These are phyloP conservation scores for Rehmannia glutinosa DNA, from an alignment of 257 asterid species.

Conservation along the genomic window DNA sequence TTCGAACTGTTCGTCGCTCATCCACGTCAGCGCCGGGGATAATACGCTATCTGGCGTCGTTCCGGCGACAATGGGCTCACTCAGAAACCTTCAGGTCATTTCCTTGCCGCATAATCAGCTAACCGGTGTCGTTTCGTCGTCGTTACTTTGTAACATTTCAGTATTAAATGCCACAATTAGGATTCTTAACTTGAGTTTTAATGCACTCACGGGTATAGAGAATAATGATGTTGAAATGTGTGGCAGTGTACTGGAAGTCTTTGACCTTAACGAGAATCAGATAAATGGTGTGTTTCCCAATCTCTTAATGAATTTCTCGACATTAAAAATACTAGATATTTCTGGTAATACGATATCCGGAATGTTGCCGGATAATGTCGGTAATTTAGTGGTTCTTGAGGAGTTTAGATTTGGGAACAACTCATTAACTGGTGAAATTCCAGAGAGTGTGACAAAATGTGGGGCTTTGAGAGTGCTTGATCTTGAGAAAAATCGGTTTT, in stretches of 20 bases:
- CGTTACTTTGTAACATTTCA: constrained; percentile 52
- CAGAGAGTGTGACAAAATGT: constrained; percentile 39
- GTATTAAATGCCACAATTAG: constrained; percentile 46
- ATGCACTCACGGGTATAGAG: constrained; percentile 71
- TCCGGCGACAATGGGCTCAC: constrained; percentile 60
- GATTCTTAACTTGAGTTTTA: constrained; percentile 58
- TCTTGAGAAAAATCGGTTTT: constrained; percentile 44
- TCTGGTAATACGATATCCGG: constrained; percentile 66
- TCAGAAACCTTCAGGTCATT: constrained; percentile 41
- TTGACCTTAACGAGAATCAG: constrained; percentile 75
- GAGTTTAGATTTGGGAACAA: constrained; percentile 62
- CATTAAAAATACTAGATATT: constrained; percentile 49
- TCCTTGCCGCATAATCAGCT: constrained; percentile 60
- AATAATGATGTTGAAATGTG: constrained; percentile 29
- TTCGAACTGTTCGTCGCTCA: constrained; percentile 62
- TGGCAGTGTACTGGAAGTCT: constrained; percentile 44
- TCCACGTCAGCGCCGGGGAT: constrained; percentile 62
- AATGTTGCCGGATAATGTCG: constrained; percentile 40
- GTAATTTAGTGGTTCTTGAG: constrained; percentile 44
- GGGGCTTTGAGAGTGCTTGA: constrained; percentile 48
- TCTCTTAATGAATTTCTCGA: constrained; percentile 35
- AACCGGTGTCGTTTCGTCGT: constrained; percentile 57
- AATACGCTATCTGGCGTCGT: constrained; percentile 62
- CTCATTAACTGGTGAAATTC: constrained; percentile 51
- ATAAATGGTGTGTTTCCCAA: constrained; percentile 57